phyloP scores from a whole-genome alignment of 495 filamentous ascomycete genomes.

The Penicillium atrosanguineum region DNA sequence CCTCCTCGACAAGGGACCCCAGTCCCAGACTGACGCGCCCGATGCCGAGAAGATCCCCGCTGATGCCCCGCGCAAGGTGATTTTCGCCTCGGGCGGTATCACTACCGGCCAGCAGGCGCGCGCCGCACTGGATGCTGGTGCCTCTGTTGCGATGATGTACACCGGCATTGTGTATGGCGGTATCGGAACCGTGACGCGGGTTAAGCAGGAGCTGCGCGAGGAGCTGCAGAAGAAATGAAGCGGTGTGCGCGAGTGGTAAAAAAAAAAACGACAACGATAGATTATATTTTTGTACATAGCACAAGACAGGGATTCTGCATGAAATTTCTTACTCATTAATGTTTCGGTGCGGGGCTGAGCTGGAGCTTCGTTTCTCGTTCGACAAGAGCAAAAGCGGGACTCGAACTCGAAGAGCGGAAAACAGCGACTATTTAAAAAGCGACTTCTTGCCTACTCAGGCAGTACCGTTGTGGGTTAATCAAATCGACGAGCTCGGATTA shows the following conservation, averaged over 20 bases:
- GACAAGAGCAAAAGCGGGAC: neutral
- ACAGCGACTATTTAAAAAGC: neutral
- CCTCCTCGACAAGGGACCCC: slow-evolving; percentile 57
- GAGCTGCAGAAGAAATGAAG: slow-evolving; percentile 38
- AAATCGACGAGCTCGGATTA: slow-evolving; percentile 18
- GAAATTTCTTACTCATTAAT: neutral
- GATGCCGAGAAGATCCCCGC: slow-evolving; percentile 12
- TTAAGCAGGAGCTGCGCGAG: slow-evolving; percentile 82
- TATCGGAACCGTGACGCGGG: slow-evolving; percentile 76
- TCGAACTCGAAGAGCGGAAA: neutral
- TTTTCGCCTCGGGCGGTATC: slow-evolving; percentile 92
- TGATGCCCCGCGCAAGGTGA: slow-evolving; percentile 60
- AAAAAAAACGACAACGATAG: slow-evolving; percentile 5
- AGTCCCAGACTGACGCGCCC: slow-evolving; percentile 16
- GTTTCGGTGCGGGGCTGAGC: neutral
- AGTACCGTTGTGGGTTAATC: slow-evolving; percentile 4
- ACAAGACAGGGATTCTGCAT: slow-evolving; percentile 11
- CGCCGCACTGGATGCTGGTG: slow-evolving; percentile 76
- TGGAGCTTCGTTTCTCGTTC: neutral
- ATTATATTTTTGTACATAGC: slow-evolving; percentile 26
- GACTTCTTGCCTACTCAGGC: slow-evolving; percentile 10
- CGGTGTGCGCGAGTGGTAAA: slow-evolving; percentile 3
- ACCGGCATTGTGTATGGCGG: slow-evolving; percentile 82
- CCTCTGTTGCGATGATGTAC: slow-evolving; percentile 83
- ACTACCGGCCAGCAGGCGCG: slow-evolving; percentile 78